A percentile compares a stretch with the other conserved stretches of the same genome.
Evolutionary conservation across 2,329 filamentous ascomycete species (phyloP).

Genomic region (Talaromyces albobiverticillius): DNA sequence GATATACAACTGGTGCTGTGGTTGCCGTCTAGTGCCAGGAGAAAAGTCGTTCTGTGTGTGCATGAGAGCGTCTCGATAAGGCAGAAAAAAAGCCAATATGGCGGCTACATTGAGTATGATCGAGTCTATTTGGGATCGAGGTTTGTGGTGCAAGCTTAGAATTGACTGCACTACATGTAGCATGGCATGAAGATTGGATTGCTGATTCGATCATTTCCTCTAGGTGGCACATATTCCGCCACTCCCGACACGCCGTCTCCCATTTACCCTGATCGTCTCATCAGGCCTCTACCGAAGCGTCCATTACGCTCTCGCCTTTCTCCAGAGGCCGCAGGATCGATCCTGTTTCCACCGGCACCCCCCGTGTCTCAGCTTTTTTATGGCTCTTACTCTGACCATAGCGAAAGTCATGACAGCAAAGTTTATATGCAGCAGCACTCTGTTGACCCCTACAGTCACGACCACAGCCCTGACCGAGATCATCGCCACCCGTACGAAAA

Average conservation of each 20-base stretch:
- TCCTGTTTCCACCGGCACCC: slow-evolving; percentile 75
- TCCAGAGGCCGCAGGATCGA: slow-evolving; percentile 76
- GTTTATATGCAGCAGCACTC: slow-evolving; percentile 45
- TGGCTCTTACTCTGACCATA: slow-evolving; percentile 61
- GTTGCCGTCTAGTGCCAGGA: not conserved
- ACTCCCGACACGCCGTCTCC: slow-evolving; percentile 71
- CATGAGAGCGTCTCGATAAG: slow-evolving; percentile 4
- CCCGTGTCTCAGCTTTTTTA: slow-evolving; percentile 72
- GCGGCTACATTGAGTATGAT: slow-evolving; percentile 45
- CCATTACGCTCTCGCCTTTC: slow-evolving; percentile 84
- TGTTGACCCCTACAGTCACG: slow-evolving; percentile 32
- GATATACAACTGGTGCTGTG: not conserved
- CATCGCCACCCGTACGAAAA: slow-evolving; percentile 51
- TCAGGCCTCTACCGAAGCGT: slow-evolving; percentile 86
- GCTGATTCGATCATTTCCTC: slow-evolving; percentile 35
- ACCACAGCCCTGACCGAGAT: slow-evolving; percentile 36
- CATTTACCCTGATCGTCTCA: slow-evolving; percentile 83
- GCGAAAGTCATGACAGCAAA: slow-evolving; percentile 49
- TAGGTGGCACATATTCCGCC: slow-evolving; percentile 50
- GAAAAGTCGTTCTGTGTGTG: not conserved
- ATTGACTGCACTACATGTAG: not conserved
- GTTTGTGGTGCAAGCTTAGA: not conserved
- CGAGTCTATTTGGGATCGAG: slow-evolving; percentile 14
- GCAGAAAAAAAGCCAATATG: slow-evolving; percentile 33
- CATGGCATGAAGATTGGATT: slow-evolving; percentile 18